Conservation (phyloP, 164 flowering plant genomes). For the Magnolia kwangsiensis region DNA sequence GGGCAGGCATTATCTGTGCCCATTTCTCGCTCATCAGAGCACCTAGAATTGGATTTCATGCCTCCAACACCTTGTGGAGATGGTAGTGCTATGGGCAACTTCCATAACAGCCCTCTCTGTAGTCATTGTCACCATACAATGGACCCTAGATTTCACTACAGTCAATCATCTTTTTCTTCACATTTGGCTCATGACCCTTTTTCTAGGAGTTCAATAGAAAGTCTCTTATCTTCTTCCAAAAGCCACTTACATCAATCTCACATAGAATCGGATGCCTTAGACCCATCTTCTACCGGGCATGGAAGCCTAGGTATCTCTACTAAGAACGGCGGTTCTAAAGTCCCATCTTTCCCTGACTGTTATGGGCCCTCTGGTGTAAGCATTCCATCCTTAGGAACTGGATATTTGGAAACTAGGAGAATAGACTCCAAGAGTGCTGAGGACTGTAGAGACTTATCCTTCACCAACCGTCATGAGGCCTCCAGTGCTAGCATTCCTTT, state of each 20-base stretch:
- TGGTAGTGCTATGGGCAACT: slow-evolving; percentile 4
- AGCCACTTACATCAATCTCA: slow-evolving; percentile 1
- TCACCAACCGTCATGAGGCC: not conserved
- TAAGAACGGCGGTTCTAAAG: not conserved
- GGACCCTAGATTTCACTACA: slow-evolving; percentile 7
- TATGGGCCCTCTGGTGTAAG: not conserved
- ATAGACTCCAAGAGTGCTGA: not conserved
- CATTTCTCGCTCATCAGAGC: slow-evolving; percentile 3
- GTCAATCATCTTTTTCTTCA: not conserved
- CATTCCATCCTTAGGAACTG: not conserved
- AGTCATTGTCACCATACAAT: slow-evolving; percentile 11
- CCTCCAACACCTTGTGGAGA: slow-evolving; percentile 16
- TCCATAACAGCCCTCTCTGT: not conserved
- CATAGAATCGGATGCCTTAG: not conserved
- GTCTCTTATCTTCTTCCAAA: slow-evolving; percentile 2
- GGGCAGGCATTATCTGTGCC: slow-evolving; percentile 9
- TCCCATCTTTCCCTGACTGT: not conserved
- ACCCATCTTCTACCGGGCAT: not conserved
- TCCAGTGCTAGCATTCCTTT: slow-evolving; percentile 2
- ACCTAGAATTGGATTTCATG: not conserved
- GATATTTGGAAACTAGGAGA: not conserved
- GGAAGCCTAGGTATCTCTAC: slow-evolving; percentile 5
- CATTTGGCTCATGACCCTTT: not conserved
- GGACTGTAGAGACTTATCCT: not conserved
- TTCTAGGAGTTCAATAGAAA: not conserved